phyloP scores from a whole-genome alignment of 192 early-diverging fungal genomes.

The Gamsiella multidivaricata region DNA sequence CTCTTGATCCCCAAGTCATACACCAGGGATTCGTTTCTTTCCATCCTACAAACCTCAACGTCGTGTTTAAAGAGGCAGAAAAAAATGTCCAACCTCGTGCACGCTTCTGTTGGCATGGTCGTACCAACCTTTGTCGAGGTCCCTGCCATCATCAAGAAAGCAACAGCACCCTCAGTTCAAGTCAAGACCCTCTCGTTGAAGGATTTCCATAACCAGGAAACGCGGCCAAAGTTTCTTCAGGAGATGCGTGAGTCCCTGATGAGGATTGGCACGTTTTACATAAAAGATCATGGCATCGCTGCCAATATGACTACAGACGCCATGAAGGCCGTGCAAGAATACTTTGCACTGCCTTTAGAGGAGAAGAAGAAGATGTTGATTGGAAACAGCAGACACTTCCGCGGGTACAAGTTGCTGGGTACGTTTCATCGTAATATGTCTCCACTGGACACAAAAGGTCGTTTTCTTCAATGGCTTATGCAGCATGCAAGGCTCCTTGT shows the following conservation, averaged over 20 bases:
- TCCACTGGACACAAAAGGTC: too few species aligned
- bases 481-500: not conserved
- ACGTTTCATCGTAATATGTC: conserved; percentile 1
- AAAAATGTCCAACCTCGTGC: conserved; percentile 25
- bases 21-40: too few species aligned
- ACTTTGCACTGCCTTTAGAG: conserved; percentile 65
- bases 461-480: too few species aligned
- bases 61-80: too few species aligned
- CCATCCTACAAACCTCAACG: too few species aligned
- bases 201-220: conserved; percentile 35
- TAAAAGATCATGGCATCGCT: conserved; percentile 59
- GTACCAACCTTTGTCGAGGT: conserved; percentile 11
- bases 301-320: conserved; percentile 39
- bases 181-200: conserved; percentile 38
- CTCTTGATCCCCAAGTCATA: too few species aligned
- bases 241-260: conserved; percentile 63
- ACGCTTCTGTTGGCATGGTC: conserved; percentile 5
- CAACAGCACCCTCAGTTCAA: not conserved
- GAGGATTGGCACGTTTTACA: conserved; percentile 69
- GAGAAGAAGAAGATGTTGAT: conserved; percentile 67
- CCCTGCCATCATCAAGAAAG: not conserved
- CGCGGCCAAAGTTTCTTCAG: conserved; percentile 48
- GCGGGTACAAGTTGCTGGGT: conserved; percentile 66
- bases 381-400: conserved; percentile 65
- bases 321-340: conserved; percentile 53